phyloP scores from a whole-genome alignment of 805 yeast species.

The Pichia heedii region DNA sequence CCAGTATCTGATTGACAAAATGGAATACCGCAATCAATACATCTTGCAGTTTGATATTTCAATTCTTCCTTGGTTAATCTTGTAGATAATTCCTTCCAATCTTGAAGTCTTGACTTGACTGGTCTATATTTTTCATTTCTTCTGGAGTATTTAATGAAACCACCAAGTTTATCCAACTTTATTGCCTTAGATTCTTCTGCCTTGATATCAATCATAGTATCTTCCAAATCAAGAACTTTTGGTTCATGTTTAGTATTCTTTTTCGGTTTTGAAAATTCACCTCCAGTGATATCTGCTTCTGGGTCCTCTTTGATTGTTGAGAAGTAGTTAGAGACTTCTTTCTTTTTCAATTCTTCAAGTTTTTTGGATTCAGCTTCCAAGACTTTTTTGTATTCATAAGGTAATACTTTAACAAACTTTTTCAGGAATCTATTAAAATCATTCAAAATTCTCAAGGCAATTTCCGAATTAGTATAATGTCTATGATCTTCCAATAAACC shows the following conservation, averaged over 20 bases:
- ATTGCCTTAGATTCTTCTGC: slow-evolving; percentile 55
- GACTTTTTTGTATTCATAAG: slow-evolving; percentile 84
- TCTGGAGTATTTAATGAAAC: slow-evolving; percentile 90
- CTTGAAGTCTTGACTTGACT: slow-evolving; percentile 65
- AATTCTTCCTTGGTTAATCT: slow-evolving; percentile 81
- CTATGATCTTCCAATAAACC: slow-evolving; percentile 92
- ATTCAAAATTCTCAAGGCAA: slow-evolving; percentile 72
- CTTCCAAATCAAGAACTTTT: slow-evolving; percentile 81
- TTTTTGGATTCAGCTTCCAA: slow-evolving; percentile 66
- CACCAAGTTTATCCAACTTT: slow-evolving; percentile 72
- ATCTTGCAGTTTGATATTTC: slow-evolving; percentile 87
- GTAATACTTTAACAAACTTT: slow-evolving; percentile 87
- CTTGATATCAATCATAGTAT: slow-evolving; percentile 63
- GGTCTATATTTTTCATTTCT: slow-evolving; percentile 80
- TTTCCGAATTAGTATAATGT: slow-evolving; percentile 86
- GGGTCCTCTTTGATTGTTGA: slow-evolving; percentile 73
- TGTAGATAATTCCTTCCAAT: slow-evolving; percentile 86
- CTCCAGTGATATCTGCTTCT: slow-evolving; percentile 79
- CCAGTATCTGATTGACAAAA: slow-evolving; percentile 98
- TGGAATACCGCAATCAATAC: slow-evolving; percentile 99
- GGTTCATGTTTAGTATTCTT: slow-evolving; percentile 50
- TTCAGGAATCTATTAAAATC: slow-evolving; percentile 86
- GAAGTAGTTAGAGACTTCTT: slow-evolving; percentile 57
- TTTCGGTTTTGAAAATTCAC: slow-evolving; percentile 64
- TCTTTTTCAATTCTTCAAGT: slow-evolving; percentile 54